Evolutionary conservation across 208 protist species (phyloP).

Genomic region (Acanthamoeba sp.): DNA sequence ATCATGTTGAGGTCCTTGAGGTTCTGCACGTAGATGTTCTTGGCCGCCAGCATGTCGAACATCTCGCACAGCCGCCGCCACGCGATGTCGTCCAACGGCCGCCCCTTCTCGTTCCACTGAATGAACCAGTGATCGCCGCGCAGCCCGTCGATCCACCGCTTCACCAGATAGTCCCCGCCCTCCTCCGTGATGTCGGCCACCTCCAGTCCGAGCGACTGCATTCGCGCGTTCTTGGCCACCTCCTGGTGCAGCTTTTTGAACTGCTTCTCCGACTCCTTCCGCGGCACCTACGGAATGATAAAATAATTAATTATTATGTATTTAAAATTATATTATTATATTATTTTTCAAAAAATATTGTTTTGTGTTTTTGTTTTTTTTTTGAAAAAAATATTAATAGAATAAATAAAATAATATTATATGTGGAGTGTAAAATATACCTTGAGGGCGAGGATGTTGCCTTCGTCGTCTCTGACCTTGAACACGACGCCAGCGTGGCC

Average conservation of each 20-base stretch:
- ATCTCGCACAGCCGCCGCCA: conserved; percentile 8
- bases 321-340: too few relatives aligned
- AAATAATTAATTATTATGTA: background rate
- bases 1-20: conserved; percentile 70
- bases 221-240: conserved; percentile 8
- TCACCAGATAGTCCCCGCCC: conserved; percentile 66
- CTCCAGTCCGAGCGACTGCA: conserved; percentile 4
- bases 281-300: background rate
- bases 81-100: conserved; percentile 24
- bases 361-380: too few relatives aligned
- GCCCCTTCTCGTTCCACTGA: conserved; percentile 61
- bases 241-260: conserved; percentile 64
- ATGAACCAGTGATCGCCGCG: conserved; percentile 57
- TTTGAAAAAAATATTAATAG: background rate
- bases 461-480: background rate
- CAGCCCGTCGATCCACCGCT: conserved; percentile 59
- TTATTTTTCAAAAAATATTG: too few relatives aligned
- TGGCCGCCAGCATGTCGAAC: conserved; percentile 41
- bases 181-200: conserved; percentile 46
- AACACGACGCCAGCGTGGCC: conserved; percentile 64
- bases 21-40: conserved; percentile 60
- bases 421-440: background rate
- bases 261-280: conserved; percentile 66
- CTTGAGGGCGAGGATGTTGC: conserved; percentile 40
- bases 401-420: background rate